A percentile compares a stretch with the other conserved stretches of the same genome.
Conservation (phyloP, 78 protist genomes). For the slime mould (Dictyostelium discoideum) region DNA sequence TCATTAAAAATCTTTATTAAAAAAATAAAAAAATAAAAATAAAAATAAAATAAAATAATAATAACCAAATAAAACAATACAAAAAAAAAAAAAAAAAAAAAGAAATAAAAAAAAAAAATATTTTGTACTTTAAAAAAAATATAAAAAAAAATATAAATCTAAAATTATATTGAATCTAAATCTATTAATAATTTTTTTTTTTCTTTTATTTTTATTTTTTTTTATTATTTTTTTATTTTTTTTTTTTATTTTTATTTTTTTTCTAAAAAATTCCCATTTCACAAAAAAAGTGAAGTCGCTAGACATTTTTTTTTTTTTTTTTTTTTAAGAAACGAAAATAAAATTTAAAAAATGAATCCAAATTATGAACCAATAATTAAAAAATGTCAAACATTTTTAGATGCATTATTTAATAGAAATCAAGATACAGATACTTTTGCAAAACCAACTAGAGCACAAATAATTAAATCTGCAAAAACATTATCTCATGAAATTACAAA, state of each 20-base stretch:
- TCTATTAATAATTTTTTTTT: not conserved
- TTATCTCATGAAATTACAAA: constrained; percentile 70
- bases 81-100: not conserved
- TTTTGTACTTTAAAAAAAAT: not conserved
- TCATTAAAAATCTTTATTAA: not conserved
- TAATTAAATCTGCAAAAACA: constrained; percentile 48
- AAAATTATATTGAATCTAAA: not conserved
- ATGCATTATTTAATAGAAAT: not conserved
- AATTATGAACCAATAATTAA: not conserved
- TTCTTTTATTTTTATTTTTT: no score
- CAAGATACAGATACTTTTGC: constrained; percentile 21
- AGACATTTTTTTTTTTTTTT: not conserved
- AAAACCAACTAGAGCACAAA: constrained; percentile 46
- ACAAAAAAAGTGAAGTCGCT: not conserved
- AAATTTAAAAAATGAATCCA: not conserved
- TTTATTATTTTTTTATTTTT: no score
- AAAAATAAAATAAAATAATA: not conserved
- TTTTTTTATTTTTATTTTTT: not conserved
- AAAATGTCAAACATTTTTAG: not conserved
- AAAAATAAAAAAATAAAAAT: not conserved
- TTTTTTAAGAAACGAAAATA: not conserved
- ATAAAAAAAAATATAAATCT: no score
- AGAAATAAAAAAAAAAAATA: not conserved
- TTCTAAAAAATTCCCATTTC: no score
- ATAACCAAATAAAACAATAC: not conserved